Percentiles rank a stretch among this genome's conserved stretches.
These are phyloP conservation scores for Beauveria medogensis DNA, from an alignment of 2,329 filamentous ascomycete species.

Conservation along the genomic window DNA sequence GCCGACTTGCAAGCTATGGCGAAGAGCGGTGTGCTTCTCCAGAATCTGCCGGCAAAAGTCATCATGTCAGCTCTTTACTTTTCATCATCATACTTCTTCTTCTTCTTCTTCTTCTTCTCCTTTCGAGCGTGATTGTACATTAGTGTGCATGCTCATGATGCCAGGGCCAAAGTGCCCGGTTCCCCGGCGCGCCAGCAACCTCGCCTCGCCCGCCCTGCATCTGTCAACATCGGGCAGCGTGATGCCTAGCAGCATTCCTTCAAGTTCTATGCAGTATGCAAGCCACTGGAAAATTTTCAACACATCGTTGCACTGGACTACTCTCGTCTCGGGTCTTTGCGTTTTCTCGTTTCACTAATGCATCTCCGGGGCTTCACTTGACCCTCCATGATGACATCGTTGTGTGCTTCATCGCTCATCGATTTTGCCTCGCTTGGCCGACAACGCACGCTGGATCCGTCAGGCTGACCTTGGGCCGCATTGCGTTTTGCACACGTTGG, in stretches of 20 bases:
- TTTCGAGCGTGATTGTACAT: not conserved
- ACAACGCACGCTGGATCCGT: not conserved
- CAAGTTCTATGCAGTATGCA: slow-evolving; percentile 26
- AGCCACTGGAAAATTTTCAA: slow-evolving; percentile 13
- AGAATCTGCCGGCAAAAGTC: not conserved
- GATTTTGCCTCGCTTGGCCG: not conserved
- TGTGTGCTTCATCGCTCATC: not conserved
- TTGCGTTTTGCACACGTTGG: slow-evolving; percentile 8
- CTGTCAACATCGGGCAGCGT: not conserved
- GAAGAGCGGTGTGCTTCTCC: slow-evolving; percentile 3
- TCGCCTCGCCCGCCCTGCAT: not conserved
- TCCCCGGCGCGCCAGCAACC: not conserved
- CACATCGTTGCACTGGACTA: not conserved
- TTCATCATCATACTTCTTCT: not conserved
- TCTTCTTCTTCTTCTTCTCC: not conserved
- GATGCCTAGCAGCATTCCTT: not conserved
- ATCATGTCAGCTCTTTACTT: not conserved
- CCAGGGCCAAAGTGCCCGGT: not conserved
- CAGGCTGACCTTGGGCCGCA: slow-evolving; percentile 10
- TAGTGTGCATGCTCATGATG: not conserved
- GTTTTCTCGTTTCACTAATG: not conserved
- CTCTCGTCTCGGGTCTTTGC: too few relatives aligned
- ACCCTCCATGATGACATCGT: not conserved
- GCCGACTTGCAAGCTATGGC: not conserved
- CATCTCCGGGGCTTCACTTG: not conserved